A percentile compares a stretch with the other conserved stretches of the same genome.
Evolutionary conservation across 2,329 filamentous ascomycete genomes (phyloP).

Genomic region (Alternaria sp.): DNA sequence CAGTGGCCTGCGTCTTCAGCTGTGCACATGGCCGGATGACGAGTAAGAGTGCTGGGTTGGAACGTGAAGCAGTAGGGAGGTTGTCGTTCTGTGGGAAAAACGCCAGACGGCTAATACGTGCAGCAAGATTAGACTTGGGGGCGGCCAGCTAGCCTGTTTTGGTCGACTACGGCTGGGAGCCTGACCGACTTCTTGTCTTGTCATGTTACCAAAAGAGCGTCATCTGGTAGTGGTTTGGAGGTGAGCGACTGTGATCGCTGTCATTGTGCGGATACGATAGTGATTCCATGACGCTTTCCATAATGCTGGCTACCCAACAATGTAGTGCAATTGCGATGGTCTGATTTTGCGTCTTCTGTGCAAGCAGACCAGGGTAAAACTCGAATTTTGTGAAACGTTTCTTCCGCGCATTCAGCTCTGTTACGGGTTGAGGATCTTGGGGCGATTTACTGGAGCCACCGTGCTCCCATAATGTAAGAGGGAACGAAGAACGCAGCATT

Average conservation of each 20-base stretch:
- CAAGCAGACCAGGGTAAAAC: background rate
- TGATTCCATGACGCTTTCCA: constrained; percentile 3
- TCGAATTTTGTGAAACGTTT: background rate
- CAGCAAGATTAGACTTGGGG: constrained; percentile 27
- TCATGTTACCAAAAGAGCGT: constrained; percentile 3
- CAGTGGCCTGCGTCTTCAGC: constrained; percentile 28
- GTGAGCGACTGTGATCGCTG: constrained; percentile 15
- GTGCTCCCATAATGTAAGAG: background rate
- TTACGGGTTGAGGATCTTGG: background rate
- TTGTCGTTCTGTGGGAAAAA: constrained; percentile 27
- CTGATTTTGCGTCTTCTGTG: background rate
- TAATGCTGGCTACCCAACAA: background rate
- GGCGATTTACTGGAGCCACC: background rate
- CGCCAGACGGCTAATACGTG: constrained; percentile 27
- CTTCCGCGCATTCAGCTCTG: background rate
- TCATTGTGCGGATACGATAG: background rate
- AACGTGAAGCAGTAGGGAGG: constrained; percentile 21
- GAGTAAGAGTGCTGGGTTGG: constrained; percentile 22
- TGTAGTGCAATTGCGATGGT: background rate
- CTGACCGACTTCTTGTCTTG: constrained; percentile 45
- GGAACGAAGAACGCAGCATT: background rate
- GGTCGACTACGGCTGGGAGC: constrained; percentile 30
- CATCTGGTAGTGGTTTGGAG: constrained; percentile 15
- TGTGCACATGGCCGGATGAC: constrained; percentile 21
- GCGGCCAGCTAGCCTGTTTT: constrained; percentile 32